Evolutionary conservation across 352 stramenopile species (phyloP).

Genomic region (Globisporangium cederbergense): DNA sequence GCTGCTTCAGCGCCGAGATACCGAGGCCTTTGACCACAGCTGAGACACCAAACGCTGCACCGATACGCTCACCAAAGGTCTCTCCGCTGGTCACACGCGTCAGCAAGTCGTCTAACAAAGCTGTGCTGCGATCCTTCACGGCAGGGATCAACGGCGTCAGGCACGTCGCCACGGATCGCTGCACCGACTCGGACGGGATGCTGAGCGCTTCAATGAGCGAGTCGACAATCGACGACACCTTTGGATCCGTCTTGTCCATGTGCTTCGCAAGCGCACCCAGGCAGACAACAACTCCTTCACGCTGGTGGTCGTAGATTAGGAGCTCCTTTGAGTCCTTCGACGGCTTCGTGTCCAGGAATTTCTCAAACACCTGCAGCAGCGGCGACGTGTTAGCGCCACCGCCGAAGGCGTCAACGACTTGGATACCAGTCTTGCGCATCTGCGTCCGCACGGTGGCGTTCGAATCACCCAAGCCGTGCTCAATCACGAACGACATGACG

Average conservation of each 20-base stretch:
- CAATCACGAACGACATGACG: conserved; percentile 78
- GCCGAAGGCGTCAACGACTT: conserved; percentile 70
- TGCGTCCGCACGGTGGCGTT: conserved; percentile 71
- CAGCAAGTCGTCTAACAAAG: conserved; percentile 75
- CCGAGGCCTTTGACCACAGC: conserved; percentile 99
- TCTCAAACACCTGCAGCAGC: conserved; percentile 74
- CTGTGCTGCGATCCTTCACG: conserved; percentile 69
- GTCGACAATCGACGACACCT: conserved; percentile 87
- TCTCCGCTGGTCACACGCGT: conserved; percentile 65
- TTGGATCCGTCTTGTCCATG: conserved; percentile 86
- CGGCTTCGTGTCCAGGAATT: conserved; percentile 64
- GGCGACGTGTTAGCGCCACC: conserved; percentile 57
- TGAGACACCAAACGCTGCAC: conserved; percentile 96
- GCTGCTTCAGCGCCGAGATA: conserved; percentile 97
- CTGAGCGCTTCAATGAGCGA: conserved; percentile 83
- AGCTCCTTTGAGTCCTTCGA: conserved; percentile 40
- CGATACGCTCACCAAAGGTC: conserved; percentile 88
- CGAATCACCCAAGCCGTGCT: conserved; percentile 67
- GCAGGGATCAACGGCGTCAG: conserved; percentile 87
- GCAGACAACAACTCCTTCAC: conserved; percentile 89
- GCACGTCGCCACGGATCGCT: conserved; percentile 89
- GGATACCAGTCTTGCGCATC: conserved; percentile 84
- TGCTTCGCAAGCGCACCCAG: conserved; percentile 88
- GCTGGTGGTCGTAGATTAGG: conserved; percentile 82
- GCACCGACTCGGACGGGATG: conserved; percentile 92